Evolutionary conservation across 2,329 filamentous ascomycete genomes (phyloP).

Genomic region (Paraphaeosphaeria minitans): DNA sequence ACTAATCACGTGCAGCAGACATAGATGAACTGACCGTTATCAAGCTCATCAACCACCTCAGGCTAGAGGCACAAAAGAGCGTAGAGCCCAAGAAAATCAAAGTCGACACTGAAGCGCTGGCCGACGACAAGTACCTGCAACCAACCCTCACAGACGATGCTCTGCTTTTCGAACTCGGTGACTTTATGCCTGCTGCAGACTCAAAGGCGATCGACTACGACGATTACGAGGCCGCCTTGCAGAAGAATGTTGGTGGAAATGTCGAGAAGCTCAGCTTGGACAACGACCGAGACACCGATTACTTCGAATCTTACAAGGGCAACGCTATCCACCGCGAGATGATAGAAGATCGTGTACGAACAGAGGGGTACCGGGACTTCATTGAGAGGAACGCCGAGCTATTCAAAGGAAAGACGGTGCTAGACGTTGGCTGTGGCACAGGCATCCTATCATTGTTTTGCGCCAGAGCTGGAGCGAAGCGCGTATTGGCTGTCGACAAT

Average conservation of each 20-base stretch:
- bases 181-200: slow-evolving; percentile 57
- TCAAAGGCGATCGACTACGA: slow-evolving; percentile 38
- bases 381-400: slow-evolving; percentile 90
- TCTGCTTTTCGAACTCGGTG: slow-evolving; percentile 84
- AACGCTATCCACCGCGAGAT: slow-evolving; percentile 92
- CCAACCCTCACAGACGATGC: slow-evolving; percentile 90
- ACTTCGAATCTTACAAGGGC: slow-evolving; percentile 66
- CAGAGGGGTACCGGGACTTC: slow-evolving; percentile 91
- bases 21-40: slow-evolving; percentile 41
- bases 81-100: slow-evolving; percentile 52
- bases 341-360: slow-evolving; percentile 88
- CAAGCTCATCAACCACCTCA: slow-evolving; percentile 55
- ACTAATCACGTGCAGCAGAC: slow-evolving; percentile 29
- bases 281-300: slow-evolving; percentile 61
- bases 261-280: slow-evolving; percentile 36
- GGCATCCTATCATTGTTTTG: slow-evolving; percentile 95
- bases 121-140: slow-evolving; percentile 80
- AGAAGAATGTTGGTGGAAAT: slow-evolving; percentile 46
- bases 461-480: slow-evolving; percentile 82
- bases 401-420: slow-evolving; percentile 82
- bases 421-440: slow-evolving; percentile 84
- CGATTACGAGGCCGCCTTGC: slow-evolving; percentile 47
- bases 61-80: slow-evolving; percentile 47
- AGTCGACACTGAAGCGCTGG: slow-evolving; percentile 65
- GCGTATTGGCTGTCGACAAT: slow-evolving; percentile 90